A percentile compares a stretch with the other conserved stretches of the same genome.
phyloP scores from a whole-genome alignment of 148 eudicot species.

The Rhododendron ovatum region DNA sequence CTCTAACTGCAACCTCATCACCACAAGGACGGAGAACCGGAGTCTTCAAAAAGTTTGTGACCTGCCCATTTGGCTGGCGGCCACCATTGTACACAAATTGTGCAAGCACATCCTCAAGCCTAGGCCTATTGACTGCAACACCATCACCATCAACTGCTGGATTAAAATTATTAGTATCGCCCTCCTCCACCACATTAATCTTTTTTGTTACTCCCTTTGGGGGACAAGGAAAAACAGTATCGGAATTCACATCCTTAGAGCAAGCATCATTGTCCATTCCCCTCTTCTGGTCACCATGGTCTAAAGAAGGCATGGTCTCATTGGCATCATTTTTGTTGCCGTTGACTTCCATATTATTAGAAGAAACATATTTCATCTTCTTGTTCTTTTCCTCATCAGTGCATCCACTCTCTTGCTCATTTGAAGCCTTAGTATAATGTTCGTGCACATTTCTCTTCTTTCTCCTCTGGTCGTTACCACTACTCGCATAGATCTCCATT shows the following conservation, averaged over 20 bases:
- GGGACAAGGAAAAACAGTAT: neutral
- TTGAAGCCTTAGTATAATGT: neutral
- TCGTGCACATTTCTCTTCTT: neutral
- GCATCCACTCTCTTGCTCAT: neutral
- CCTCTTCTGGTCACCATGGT: neutral
- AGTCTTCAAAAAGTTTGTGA: neutral
- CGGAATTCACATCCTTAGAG: neutral
- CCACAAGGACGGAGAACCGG: neutral
- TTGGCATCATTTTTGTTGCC: neutral
- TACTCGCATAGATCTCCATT: neutral
- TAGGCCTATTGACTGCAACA: neutral
- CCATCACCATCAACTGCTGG: neutral
- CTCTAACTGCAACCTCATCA: neutral
- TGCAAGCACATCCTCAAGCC: conserved; percentile 29
- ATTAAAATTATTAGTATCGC: neutral
- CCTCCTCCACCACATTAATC: neutral
- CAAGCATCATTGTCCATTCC: neutral
- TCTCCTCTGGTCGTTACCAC: neutral
- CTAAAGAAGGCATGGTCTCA: neutral
- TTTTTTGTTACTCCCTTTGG: neutral
- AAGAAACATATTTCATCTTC: neutral
- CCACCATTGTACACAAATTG: conserved; percentile 28
- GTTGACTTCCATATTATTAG: neutral
- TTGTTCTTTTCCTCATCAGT: neutral
- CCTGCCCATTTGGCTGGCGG: neutral